Conservation (phyloP, 208 protist genomes). For the Vickermania spadyakhi region DNA sequence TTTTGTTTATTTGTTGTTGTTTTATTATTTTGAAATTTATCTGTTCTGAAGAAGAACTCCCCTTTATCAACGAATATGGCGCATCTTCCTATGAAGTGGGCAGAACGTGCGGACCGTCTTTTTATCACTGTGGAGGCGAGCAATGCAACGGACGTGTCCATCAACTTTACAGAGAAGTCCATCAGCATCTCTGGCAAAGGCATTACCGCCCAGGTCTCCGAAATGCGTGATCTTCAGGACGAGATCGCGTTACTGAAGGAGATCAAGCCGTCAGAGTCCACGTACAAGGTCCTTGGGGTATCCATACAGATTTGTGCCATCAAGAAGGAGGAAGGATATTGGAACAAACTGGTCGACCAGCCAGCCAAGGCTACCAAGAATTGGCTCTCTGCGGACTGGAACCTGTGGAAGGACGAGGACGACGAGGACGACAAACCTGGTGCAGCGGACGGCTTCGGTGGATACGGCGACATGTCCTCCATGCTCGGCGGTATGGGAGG, state of each 20-base stretch:
- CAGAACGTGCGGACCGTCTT: slow-evolving; percentile 78
- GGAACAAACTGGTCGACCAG: slow-evolving; percentile 74
- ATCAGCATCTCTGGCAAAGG: slow-evolving; percentile 64
- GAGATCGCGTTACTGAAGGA: slow-evolving; percentile 68
- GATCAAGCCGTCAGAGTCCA: slow-evolving; percentile 67
- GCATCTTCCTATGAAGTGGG: slow-evolving; percentile 87
- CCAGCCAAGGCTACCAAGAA: slow-evolving; percentile 57
- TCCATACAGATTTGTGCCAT: slow-evolving; percentile 79
- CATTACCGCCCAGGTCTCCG: slow-evolving; percentile 49
- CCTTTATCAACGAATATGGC: slow-evolving; percentile 23
- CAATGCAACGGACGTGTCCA: slow-evolving; percentile 57
- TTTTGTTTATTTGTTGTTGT: slow-evolving; percentile 2
- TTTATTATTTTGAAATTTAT: not conserved
- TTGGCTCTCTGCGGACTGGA: slow-evolving; percentile 87
- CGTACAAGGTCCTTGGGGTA: slow-evolving; percentile 83
- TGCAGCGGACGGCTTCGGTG: slow-evolving; percentile 56
- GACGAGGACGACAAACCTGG: slow-evolving; percentile 49
- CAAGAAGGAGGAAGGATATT: slow-evolving; percentile 85
- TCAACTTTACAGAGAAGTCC: slow-evolving; percentile 72
- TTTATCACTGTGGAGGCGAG: slow-evolving; percentile 82
- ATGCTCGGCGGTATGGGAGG: slow-evolving; percentile 61
- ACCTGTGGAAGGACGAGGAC: slow-evolving; percentile 90
- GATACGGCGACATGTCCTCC: slow-evolving; percentile 66
- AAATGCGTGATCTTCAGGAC: slow-evolving; percentile 53
- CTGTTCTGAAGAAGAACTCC: slow-evolving; percentile 3